Base-by-base conservation (phyloP, 23 red algal species). In the Chondrus crispus region DNA sequence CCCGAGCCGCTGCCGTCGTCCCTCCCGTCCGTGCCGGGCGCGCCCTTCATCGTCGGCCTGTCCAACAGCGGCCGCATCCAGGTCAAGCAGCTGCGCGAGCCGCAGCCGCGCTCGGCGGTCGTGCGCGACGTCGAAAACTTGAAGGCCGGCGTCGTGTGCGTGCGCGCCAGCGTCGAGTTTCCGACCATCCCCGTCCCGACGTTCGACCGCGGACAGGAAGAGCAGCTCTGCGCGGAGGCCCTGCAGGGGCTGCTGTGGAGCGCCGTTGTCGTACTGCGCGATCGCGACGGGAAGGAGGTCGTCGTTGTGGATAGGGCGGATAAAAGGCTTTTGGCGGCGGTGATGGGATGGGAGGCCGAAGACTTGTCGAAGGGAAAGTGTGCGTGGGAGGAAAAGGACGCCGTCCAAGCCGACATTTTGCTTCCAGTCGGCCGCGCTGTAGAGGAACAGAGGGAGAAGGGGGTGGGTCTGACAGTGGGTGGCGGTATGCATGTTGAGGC, bases 401-500 rank as follows among this genome's bases (percentile, higher is more conserved):
- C 26, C 26, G 26, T 66, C 6, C 26, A 8, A 32, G 60, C 60
- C 7, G 8, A 66, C 9, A 66, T 66, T 66, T 32, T 66, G 18
- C 60, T 66, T 66, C 60, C 60, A 8, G 35, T 66, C 8, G 60
- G 60, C 18, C n/a, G n/a, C n/a, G 60, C 60, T n/a, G 35, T 13
- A 32, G 35, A 6, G 26, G 9, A 6, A 32, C 26, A 66, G 60
- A 9, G 9, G 26, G 60, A 2, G 18, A 32, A 22, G 8, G 26
- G 26, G 18, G 35, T 32, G 35, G 26, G 60, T 32, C n/a, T n/a
- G n/a, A n/a, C n/a, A n/a, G 18, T 89, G 29, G 46, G 28, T 3
- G 85, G 70, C 19, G 39, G 40, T 50, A 45, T 88, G 26, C 18
- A 40, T 20, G 60, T 88, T 46, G 41, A 76, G 20, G 64, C 85